phyloP scores from a whole-genome alignment of 1,284 basidiomycete genomes.

The Cutaneotrichosporon cutaneum region DNA sequence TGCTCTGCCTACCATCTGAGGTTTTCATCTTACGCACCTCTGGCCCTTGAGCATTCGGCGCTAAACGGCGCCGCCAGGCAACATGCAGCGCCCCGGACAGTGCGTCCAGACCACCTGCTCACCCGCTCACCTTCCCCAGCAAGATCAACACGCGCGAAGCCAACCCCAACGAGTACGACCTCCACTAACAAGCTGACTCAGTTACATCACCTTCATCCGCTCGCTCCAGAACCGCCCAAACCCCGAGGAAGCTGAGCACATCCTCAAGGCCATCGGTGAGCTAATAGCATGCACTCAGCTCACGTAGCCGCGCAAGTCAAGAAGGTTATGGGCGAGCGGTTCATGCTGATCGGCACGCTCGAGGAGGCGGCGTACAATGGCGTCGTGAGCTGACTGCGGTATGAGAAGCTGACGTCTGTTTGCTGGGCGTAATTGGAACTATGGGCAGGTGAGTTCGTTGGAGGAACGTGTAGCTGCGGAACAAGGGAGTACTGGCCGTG shows the following conservation, averaged over 20 bases:
- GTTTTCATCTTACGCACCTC: background rate
- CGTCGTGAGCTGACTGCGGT: conserved; percentile 34
- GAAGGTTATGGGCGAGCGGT: conserved; percentile 48
- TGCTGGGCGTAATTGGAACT: conserved; percentile 53
- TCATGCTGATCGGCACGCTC: conserved; percentile 47
- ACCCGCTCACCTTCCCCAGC: conserved; percentile 19
- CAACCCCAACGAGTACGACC: conserved; percentile 46
- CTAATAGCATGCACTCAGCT: conserved; percentile 6
- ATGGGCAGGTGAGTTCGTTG: conserved; percentile 44
- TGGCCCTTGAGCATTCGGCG: background rate
- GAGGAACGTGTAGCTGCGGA: too few species aligned
- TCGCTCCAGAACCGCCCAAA: conserved; percentile 38
- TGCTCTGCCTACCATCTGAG: background rate
- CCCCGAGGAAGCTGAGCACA: conserved; percentile 39
- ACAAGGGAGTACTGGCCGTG: background rate
- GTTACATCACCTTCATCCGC: conserved; percentile 49
- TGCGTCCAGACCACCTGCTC: background rate
- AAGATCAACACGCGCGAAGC: conserved; percentile 46
- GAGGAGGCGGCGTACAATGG: conserved; percentile 50
- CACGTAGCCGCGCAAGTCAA: conserved; percentile 41
- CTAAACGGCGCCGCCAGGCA: background rate
- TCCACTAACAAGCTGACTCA: conserved; percentile 12
- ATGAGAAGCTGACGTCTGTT: conserved; percentile 30
- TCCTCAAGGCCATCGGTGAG: conserved; percentile 51
- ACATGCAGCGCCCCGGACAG: conserved; percentile 28